Conservation (phyloP, 371 early-diverging fungal species). For the Apophysomyces variabilis region DNA sequence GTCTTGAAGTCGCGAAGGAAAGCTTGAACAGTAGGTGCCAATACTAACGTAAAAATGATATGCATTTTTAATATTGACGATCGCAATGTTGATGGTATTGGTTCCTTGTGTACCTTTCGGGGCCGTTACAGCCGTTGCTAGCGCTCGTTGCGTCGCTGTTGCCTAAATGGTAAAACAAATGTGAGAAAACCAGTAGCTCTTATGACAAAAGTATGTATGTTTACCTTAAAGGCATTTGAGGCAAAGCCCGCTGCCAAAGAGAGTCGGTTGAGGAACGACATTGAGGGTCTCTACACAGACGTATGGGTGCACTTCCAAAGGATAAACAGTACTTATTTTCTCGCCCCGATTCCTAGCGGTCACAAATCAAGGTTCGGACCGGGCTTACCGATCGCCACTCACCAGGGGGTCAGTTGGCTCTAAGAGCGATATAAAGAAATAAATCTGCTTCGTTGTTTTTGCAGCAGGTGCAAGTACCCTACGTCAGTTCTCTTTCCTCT, state of each 20-base stretch:
- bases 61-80: constrained; percentile 4
- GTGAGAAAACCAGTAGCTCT: too few relatives aligned
- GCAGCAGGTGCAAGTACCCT: too few relatives aligned
- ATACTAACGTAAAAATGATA: neutral
- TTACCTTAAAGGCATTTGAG: neutral
- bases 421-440: too few relatives aligned
- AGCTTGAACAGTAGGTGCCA: constrained; percentile 63
- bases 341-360: too few relatives aligned
- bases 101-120: neutral
- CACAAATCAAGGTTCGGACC: too few relatives aligned
- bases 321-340: too few relatives aligned
- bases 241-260: neutral
- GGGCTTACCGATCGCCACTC: too few relatives aligned
- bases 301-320: too few relatives aligned
- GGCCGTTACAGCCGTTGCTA: neutral
- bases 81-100: neutral
- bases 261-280: constrained; percentile 1
- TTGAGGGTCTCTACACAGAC: neutral
- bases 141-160: neutral
- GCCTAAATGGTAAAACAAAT: neutral
- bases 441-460: too few relatives aligned
- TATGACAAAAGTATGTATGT: neutral
- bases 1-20: constrained; percentile 83
- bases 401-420: too few relatives aligned
- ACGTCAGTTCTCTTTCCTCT: too few relatives aligned